phyloP scores from a whole-genome alignment of 2,329 filamentous ascomycete genomes.

The Seiridium cupressi region DNA sequence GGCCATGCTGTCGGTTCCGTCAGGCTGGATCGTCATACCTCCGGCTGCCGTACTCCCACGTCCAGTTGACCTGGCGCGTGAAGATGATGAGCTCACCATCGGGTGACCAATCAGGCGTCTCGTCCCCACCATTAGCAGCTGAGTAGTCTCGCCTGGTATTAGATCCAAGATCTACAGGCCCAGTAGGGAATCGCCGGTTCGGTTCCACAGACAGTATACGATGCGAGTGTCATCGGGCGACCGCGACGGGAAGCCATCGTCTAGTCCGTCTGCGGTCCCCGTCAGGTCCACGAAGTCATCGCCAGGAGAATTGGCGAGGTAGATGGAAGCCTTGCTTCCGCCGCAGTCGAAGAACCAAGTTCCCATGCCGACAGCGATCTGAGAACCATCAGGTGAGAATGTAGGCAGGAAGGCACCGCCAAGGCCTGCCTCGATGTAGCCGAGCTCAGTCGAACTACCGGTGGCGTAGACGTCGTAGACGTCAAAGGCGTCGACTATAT shows the following conservation, averaged over 20 bases:
- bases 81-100: constrained; percentile 37
- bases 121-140: constrained; percentile 36
- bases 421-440: constrained; percentile 25
- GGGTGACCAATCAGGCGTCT: constrained; percentile 36
- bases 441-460: constrained; percentile 22
- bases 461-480: constrained; percentile 23
- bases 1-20: constrained; percentile 33
- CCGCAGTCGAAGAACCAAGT: constrained; percentile 36
- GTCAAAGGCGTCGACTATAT: constrained; percentile 14
- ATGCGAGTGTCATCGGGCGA: constrained; percentile 32
- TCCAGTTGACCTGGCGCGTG: constrained; percentile 26
- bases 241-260: constrained; percentile 38
- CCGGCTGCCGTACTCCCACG: constrained; percentile 18
- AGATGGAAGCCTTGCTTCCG: constrained; percentile 13
- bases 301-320: constrained; percentile 8
- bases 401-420: constrained; percentile 34
- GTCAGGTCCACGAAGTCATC: constrained; percentile 28
- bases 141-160: constrained; percentile 14
- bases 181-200: constrained; percentile 13
- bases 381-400: constrained; percentile 34
- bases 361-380: constrained; percentile 36
- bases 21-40: constrained; percentile 34
- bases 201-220: constrained; percentile 30
- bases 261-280: constrained; percentile 20
- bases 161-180: constrained; percentile 32